These are phyloP conservation scores for Pichia sp. DNA, from an alignment of 1,139 yeast genomes.

Conservation along the genomic window DNA sequence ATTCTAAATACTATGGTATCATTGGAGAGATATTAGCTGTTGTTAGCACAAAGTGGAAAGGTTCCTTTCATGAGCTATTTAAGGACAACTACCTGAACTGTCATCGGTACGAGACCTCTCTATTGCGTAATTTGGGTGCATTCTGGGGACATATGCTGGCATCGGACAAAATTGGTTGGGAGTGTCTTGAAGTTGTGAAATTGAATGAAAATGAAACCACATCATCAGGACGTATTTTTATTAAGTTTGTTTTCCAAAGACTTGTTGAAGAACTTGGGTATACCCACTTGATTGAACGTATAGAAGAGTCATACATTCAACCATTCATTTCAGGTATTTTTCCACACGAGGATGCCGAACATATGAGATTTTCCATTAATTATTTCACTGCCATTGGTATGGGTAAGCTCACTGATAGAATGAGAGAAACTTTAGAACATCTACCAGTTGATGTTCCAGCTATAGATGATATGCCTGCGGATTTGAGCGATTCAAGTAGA, in stretches of 20 bases:
- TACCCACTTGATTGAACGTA: conserved; percentile 37
- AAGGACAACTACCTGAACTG: conserved; percentile 47
- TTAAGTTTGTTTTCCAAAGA: conserved; percentile 77
- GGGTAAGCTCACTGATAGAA: conserved; percentile 73
- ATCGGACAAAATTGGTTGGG: conserved; percentile 63
- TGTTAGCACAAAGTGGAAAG: conserved; percentile 48
- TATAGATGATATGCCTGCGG: conserved; percentile 13
- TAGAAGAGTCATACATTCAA: conserved; percentile 45
- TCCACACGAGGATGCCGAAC: conserved; percentile 41
- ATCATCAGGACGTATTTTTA: conserved; percentile 73
- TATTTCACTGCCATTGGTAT: conserved; percentile 90
- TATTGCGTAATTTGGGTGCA: conserved; percentile 73
- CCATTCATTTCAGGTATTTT: conserved; percentile 44
- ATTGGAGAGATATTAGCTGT: conserved; percentile 63
- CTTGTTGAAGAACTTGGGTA: conserved; percentile 74
- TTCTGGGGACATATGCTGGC: conserved; percentile 85
- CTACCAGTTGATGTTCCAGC: conserved; percentile 29
- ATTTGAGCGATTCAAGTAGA: conserved; percentile 9
- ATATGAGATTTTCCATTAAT: conserved; percentile 74
- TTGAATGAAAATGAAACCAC: conserved; percentile 70
- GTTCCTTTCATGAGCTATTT: conserved; percentile 47
- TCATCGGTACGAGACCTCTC: conserved; percentile 64
- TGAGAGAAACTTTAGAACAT: conserved; percentile 53
- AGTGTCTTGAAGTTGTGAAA: conserved; percentile 40
- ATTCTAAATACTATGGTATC: conserved; percentile 78